Evolutionary conservation across 306 rosid genomes (phyloP).

Genomic region (Vigna trinervia): DNA sequence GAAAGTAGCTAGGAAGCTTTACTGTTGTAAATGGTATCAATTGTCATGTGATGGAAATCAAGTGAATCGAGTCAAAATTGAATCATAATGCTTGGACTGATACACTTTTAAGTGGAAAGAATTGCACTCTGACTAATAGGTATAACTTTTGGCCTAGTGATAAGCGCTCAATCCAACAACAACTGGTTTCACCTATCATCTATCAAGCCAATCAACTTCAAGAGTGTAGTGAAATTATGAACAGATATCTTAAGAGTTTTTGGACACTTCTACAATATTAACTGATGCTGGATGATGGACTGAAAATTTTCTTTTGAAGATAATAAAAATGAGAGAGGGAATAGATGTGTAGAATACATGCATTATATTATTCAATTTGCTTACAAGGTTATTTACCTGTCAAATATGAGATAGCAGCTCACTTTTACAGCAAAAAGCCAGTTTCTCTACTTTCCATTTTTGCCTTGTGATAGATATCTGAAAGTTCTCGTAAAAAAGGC

Average conservation of each 20-base stretch:
- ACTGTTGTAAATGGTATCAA: no score
- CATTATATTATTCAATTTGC: background rate
- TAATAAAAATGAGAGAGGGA: background rate
- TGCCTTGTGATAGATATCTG: background rate
- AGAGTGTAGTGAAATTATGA: conserved; percentile 37
- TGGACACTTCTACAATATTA: conserved; percentile 6
- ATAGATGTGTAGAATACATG: background rate
- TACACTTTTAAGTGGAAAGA: no score
- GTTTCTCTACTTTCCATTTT: background rate
- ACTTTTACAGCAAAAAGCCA: background rate
- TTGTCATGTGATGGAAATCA: no score
- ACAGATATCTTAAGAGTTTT: conserved; percentile 17
- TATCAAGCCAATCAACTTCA: no score
- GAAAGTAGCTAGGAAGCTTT: no score
- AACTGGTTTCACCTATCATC: no score
- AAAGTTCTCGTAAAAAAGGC: background rate
- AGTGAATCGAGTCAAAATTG: no score
- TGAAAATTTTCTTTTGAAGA: background rate
- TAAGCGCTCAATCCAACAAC: no score
- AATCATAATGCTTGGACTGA: no score
- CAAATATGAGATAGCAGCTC: conserved; percentile 43
- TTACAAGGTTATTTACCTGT: background rate
- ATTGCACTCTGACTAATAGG: no score
- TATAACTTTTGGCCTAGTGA: no score
- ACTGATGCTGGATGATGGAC: conserved; percentile 26